Evolutionary conservation across 2,329 filamentous ascomycete genomes (phyloP).

Genomic region (Pseudocercospora macadamiae): DNA sequence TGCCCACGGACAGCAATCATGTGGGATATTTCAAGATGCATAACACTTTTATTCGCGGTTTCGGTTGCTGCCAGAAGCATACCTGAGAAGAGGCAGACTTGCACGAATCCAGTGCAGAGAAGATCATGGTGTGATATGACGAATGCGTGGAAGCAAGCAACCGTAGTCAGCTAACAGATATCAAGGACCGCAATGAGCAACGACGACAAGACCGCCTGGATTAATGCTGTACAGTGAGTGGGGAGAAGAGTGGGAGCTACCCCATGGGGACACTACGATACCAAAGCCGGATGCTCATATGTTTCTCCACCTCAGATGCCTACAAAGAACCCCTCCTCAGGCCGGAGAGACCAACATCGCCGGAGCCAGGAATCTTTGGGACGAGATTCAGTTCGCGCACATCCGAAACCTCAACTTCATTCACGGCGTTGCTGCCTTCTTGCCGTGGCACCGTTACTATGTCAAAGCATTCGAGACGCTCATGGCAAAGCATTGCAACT

Average conservation of each 20-base stretch:
- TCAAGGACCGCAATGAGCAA: constrained; percentile 21
- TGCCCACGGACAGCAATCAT: not conserved
- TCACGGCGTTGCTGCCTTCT: constrained; percentile 27
- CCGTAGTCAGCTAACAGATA: not conserved
- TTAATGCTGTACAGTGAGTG: constrained; percentile 21
- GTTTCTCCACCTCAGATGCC: constrained; percentile 12
- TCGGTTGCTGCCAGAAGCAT: not conserved
- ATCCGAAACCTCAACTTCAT: constrained; percentile 28
- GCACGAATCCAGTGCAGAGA: constrained; percentile 13
- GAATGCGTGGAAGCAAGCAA: not conserved
- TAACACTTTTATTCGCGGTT: not conserved
- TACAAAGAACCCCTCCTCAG: constrained; percentile 22
- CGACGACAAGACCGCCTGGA: constrained; percentile 22
- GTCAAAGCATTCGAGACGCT: constrained; percentile 25
- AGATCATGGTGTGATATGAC: constrained; percentile 17
- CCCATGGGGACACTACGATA: not conserved
- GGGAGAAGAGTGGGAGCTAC: not conserved
- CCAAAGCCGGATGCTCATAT: not conserved
- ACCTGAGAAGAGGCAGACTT: constrained; percentile 15
- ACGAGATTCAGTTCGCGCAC: constrained; percentile 29
- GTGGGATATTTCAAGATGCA: constrained; percentile 1
- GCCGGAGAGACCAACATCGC: constrained; percentile 21
- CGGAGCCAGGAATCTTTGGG: constrained; percentile 26
- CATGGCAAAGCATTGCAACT: constrained; percentile 26
- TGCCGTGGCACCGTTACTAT: constrained; percentile 30